These are phyloP conservation scores for Glaciozyma antarctica DNA, from an alignment of 768 basidiomycete species.

Conservation along the genomic window DNA sequence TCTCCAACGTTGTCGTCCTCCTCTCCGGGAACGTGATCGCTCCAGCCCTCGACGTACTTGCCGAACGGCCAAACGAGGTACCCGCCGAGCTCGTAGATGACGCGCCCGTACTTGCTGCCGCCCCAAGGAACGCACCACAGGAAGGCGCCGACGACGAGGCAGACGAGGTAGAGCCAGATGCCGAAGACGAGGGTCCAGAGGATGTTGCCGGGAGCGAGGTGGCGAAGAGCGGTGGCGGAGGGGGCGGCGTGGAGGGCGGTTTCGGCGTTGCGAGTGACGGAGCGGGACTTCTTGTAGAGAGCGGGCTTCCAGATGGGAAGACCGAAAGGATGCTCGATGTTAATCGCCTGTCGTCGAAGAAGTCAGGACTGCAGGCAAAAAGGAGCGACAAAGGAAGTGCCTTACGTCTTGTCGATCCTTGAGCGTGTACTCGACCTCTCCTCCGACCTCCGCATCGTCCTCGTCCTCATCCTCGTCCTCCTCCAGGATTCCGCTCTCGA, in stretches of 20 bases:
- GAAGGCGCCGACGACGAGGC: conserved; percentile 56
- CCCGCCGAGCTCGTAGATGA: conserved; percentile 87
- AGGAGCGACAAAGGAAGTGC: neutral
- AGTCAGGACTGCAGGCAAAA: neutral
- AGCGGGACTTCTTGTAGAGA: conserved; percentile 91
- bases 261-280: conserved; percentile 92
- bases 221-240: conserved; percentile 83
- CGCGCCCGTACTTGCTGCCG: conserved; percentile 69
- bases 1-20: conserved; percentile 40
- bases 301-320: conserved; percentile 99
- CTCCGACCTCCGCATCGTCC: conserved; percentile 6
- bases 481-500: neutral
- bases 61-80: conserved; percentile 95
- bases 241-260: conserved; percentile 85
- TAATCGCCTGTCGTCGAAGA: conserved; percentile 52
- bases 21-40: conserved; percentile 40
- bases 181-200: conserved; percentile 86
- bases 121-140: conserved; percentile 69
- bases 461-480: conserved; percentile 12
- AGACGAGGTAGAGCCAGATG: conserved; percentile 77
- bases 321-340: conserved; percentile 98
- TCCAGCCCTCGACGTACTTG: conserved; percentile 84
- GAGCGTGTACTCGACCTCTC: conserved; percentile 49
- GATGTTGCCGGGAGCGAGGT: conserved; percentile 85
- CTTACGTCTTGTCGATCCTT: conserved; percentile 79